Evolutionary conservation across 352 stramenopile species (phyloP).

Genomic region (Phytophthora cactorum): DNA sequence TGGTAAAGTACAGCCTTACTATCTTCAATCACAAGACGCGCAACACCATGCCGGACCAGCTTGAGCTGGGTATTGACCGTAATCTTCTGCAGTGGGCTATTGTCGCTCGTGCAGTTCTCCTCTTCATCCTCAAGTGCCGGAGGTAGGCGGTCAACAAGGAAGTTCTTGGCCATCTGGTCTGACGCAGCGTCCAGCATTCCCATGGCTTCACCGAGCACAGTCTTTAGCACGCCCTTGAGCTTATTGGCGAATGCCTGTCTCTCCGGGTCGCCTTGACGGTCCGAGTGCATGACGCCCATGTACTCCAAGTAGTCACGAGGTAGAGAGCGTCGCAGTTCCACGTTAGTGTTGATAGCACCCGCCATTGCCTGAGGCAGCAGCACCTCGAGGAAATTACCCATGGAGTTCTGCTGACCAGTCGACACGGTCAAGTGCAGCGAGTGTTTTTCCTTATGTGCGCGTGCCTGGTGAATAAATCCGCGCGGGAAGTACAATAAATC

Average conservation of each 20-base stretch:
- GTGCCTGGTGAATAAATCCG: conserved; percentile 90
- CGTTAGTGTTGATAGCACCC: conserved; percentile 61
- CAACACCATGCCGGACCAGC: conserved; percentile 70
- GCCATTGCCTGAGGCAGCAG: conserved; percentile 68
- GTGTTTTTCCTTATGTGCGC: conserved; percentile 55
- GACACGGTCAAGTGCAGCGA: conserved; percentile 93
- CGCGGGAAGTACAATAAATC: conserved; percentile 93
- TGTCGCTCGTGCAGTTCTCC: conserved; percentile 81
- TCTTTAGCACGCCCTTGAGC: conserved; percentile 66
- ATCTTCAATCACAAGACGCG: conserved; percentile 78
- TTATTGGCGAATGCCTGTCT: conserved; percentile 56
- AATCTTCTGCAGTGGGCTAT: conserved; percentile 81
- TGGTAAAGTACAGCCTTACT: conserved; percentile 81
- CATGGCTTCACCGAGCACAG: conserved; percentile 69
- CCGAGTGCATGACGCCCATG: conserved; percentile 90
- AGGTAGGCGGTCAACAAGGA: conserved; percentile 79
- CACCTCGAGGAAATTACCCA: conserved; percentile 76
- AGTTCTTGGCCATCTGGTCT: conserved; percentile 87
- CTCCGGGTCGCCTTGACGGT: conserved; percentile 53
- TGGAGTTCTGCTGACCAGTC: conserved; percentile 86
- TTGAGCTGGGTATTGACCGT: conserved; percentile 82
- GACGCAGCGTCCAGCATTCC: conserved; percentile 72
- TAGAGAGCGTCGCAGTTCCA: conserved; percentile 72
- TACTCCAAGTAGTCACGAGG: conserved; percentile 89
- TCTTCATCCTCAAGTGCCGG: conserved; percentile 77